A percentile compares a stretch with the other conserved stretches of the same genome.
Evolutionary conservation across 331 rosid genomes (phyloP).

Genomic region (Cydonia oblonga): DNA sequence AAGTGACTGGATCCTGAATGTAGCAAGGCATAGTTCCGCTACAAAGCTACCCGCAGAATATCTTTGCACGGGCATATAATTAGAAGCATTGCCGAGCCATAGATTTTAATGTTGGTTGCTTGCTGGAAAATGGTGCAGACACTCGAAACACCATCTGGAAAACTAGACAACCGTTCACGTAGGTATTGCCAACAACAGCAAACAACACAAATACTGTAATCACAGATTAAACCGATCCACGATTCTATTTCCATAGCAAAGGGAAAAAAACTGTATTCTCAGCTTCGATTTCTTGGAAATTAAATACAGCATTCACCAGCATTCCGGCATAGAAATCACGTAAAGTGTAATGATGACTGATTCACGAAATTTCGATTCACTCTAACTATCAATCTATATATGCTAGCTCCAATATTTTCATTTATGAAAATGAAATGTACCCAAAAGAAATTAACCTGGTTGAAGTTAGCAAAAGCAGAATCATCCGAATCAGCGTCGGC

Average conservation of each 20-base stretch:
- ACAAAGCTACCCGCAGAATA: neutral
- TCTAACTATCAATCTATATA: too few species aligned
- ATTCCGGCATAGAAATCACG: neutral
- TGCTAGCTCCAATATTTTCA: neutral
- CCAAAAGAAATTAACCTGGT: slow-evolving; percentile 17
- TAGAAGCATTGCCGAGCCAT: slow-evolving; percentile 5
- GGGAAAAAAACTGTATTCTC: neutral
- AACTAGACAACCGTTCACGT: slow-evolving; percentile 23
- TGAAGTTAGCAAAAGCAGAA: slow-evolving; percentile 35
- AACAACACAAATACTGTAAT: neutral
- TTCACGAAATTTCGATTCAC: neutral
- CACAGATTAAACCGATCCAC: neutral
- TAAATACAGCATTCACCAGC: neutral
- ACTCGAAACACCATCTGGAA: slow-evolving; percentile 25
- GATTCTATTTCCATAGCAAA: neutral
- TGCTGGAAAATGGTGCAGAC: slow-evolving; percentile 35
- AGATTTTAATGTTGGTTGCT: slow-evolving; percentile 23
- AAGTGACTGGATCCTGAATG: neutral
- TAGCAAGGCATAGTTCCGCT: slow-evolving; percentile 5
- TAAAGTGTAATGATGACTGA: neutral
- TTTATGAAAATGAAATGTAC: neutral
- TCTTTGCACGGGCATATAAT: neutral
- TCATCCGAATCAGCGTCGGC: slow-evolving; percentile 25
- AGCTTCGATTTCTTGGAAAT: neutral
- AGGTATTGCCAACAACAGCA: neutral